Conservation (phyloP, 257 asterid species). For the Lithospermum erythrorhizon region DNA sequence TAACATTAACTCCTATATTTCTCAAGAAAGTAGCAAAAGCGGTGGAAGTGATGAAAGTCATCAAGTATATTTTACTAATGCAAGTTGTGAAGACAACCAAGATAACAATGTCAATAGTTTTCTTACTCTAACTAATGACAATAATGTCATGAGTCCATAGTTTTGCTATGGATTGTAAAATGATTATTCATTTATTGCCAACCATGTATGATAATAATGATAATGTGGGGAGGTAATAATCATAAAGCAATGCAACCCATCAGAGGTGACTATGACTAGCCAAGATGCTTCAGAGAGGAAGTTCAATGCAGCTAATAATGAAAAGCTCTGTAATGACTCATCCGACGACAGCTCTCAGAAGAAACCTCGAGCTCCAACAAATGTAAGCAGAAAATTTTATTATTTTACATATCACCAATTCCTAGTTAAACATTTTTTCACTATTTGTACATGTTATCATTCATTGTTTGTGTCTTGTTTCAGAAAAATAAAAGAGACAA, state of each 20-base stretch:
- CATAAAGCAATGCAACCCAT: neutral
- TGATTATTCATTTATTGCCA: too few relatives aligned
- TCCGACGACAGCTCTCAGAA: constrained; percentile 28
- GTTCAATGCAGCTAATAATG: neutral
- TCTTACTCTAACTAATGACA: constrained; percentile 6
- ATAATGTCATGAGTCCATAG: constrained; percentile 15
- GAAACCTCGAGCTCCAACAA: constrained; percentile 33
- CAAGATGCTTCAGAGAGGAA: constrained; percentile 42
- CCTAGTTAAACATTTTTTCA: too few relatives aligned
- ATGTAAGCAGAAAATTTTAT: constrained; percentile 27
- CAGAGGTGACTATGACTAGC: constrained; percentile 1
- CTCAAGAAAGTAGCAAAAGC: constrained; percentile 49
- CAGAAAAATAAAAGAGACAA: constrained; percentile 21
- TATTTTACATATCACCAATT: too few relatives aligned
- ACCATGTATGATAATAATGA: too few relatives aligned
- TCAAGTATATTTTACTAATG: too few relatives aligned
- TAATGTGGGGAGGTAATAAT: constrained; percentile 21
- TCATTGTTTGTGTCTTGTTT: neutral
- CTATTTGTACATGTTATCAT: constrained; percentile 3
- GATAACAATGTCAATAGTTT: neutral
- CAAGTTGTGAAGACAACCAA: neutral
- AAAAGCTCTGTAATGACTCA: neutral
- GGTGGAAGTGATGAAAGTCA: constrained; percentile 13
- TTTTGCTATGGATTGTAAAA: constrained; percentile 14
- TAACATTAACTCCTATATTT: constrained; percentile 14